These are phyloP conservation scores for cucumber (Cucumis sativus) DNA, from an alignment of 306 rosid genomes.

Conservation along the genomic window DNA sequence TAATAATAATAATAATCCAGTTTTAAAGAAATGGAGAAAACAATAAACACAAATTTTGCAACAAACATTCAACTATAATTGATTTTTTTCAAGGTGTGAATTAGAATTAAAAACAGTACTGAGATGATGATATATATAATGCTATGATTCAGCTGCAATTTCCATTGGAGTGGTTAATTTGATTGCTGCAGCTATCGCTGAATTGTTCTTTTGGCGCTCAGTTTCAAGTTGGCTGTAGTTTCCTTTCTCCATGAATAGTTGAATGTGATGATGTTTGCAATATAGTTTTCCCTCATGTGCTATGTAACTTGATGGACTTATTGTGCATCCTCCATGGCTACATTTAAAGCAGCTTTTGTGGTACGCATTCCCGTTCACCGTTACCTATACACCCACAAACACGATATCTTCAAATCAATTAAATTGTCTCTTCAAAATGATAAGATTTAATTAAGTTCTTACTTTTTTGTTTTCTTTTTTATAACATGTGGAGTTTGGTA, in stretches of 20 bases:
- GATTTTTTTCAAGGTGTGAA: no score
- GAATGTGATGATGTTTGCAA: constrained; percentile 92
- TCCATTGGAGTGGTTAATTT: not conserved
- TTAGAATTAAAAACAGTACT: no score
- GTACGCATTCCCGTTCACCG: constrained; percentile 76
- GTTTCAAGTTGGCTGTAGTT: constrained; percentile 2
- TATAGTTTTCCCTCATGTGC: constrained; percentile 84
- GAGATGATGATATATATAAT: no score
- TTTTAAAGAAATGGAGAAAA: not conserved
- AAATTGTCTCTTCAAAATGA: no score
- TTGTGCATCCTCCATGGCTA: constrained; percentile 84
- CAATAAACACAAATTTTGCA: not conserved
- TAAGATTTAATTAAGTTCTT: no score
- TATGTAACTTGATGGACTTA: constrained; percentile 78
- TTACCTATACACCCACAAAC: constrained; percentile 32
- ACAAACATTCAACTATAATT: no score
- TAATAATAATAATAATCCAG: not conserved
- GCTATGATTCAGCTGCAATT: constrained; percentile 10
- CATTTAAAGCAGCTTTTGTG: constrained; percentile 88
- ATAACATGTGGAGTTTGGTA: no score
- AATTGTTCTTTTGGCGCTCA: not conserved
- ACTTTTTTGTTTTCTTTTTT: no score
- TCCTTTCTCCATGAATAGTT: constrained; percentile 78
- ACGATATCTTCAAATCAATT: no score
- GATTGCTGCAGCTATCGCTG: not conserved